phyloP scores from a whole-genome alignment of 371 early-diverging fungal species.

The Haplosporangium sp. region DNA sequence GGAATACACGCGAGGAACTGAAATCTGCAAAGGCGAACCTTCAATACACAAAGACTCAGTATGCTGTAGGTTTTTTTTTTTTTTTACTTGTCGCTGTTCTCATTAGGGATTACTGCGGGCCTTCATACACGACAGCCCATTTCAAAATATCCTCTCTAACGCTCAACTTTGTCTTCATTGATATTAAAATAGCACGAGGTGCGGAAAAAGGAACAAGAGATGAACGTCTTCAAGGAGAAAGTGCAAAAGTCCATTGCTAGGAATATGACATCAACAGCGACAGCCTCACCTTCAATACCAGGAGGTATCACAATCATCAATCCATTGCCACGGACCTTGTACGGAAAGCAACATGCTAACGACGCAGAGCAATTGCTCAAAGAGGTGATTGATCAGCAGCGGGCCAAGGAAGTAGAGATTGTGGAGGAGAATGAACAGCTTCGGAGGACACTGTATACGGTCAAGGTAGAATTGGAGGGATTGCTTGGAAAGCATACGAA shows the following conservation, averaged over 20 bases:
- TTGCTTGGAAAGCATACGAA: conserved; percentile 26
- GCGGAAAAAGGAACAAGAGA: conserved; percentile 51
- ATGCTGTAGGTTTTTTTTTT: conserved; percentile 20
- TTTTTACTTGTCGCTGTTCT: neutral
- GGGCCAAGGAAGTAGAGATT: conserved; percentile 31
- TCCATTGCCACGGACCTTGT: conserved; percentile 39
- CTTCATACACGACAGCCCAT: too few relatives aligned
- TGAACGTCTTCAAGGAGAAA: conserved; percentile 45
- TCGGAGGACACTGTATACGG: conserved; percentile 42
- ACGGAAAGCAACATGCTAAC: conserved; percentile 32
- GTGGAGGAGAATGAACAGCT: conserved; percentile 52
- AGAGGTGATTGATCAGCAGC: conserved; percentile 46
- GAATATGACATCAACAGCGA: neutral
- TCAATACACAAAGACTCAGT: conserved; percentile 44
- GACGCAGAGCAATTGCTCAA: conserved; percentile 36
- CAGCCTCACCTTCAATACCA: conserved; percentile 26
- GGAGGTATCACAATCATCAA: conserved; percentile 50
- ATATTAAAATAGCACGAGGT: conserved; percentile 30
- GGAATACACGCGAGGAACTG: conserved; percentile 40
- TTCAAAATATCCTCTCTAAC: too few relatives aligned
- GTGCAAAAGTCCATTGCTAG: conserved; percentile 43
- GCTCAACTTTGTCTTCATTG: neutral
- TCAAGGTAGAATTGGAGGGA: conserved; percentile 39
- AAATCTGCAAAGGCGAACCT: conserved; percentile 50
- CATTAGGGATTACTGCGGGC: neutral